Percentiles rank a stretch among this genome's conserved stretches.
These are phyloP conservation scores for Excoecaria agallocha DNA, from an alignment of 345 rosid genomes.

Conservation along the genomic window DNA sequence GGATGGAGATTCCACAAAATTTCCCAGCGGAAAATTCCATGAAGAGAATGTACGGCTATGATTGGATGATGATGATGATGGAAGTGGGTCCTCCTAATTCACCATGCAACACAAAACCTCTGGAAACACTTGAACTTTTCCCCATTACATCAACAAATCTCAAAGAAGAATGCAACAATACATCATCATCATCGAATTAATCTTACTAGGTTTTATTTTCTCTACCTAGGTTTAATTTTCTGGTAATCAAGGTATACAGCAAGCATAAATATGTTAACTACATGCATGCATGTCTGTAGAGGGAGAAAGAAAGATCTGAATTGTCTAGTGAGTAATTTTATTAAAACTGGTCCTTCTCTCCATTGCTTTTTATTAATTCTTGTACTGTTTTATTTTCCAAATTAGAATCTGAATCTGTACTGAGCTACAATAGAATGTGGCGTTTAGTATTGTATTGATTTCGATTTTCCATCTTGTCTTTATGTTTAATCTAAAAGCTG, in stretches of 20 bases:
- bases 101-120: constrained; percentile 38
- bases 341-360: constrained; percentile 17
- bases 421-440: not conserved
- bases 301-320: constrained; percentile 62
- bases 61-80: constrained; percentile 56
- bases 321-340: constrained; percentile 59
- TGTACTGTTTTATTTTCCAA: constrained; percentile 16
- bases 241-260: constrained; percentile 12
- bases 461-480: constrained; percentile 8
- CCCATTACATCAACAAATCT: constrained; percentile 73
- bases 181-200: not conserved
- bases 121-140: constrained; percentile 84
- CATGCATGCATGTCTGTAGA: constrained; percentile 31
- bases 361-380: constrained; percentile 18
- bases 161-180: constrained; percentile 43
- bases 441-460: not conserved
- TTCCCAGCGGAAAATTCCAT: constrained; percentile 34
- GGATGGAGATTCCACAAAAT: constrained; percentile 31
- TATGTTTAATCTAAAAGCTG: constrained; percentile 25
- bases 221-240: constrained; percentile 35
- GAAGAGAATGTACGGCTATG: constrained; percentile 47
- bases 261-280: not conserved
- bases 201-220: not conserved
- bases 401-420: constrained; percentile 18
- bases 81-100: constrained; percentile 35